A percentile compares a stretch with the other conserved stretches of the same genome.
Evolutionary conservation across 257 asterid genomes (phyloP).

Genomic region (Lithospermum erythrorhizon): DNA sequence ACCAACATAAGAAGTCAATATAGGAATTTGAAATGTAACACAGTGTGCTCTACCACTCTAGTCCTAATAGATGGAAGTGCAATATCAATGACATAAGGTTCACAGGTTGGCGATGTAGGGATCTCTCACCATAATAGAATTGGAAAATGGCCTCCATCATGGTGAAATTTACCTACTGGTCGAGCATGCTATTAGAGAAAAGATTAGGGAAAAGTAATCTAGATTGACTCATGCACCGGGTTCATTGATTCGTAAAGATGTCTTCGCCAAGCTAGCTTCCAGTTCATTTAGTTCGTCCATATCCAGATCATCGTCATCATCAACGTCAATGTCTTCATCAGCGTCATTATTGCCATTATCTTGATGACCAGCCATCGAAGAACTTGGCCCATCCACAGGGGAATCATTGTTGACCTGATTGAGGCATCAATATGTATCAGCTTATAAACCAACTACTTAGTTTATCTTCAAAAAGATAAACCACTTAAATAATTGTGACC

Average conservation of each 20-base stretch:
- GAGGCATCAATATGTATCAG: not conserved
- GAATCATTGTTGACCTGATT: slow-evolving; percentile 43
- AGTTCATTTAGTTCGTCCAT: slow-evolving; percentile 76
- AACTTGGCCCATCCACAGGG: slow-evolving; percentile 41
- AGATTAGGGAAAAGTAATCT: too few species aligned
- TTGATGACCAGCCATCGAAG: slow-evolving; percentile 42
- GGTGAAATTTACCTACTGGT: not conserved
- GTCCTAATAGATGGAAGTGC: too few species aligned
- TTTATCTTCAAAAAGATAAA: not conserved
- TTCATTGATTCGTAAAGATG: slow-evolving; percentile 52
- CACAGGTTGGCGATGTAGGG: too few species aligned
- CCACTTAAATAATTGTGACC: not conserved
- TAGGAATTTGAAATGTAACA: too few species aligned
- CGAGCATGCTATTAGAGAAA: not conserved
- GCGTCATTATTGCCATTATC: slow-evolving; percentile 21
- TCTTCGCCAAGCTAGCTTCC: slow-evolving; percentile 74
- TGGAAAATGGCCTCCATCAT: not conserved
- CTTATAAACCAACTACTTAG: not conserved
- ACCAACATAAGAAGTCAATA: not conserved
- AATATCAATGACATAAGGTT: too few species aligned
- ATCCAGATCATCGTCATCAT: slow-evolving; percentile 69
- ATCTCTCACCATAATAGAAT: not conserved
- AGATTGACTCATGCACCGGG: not conserved
- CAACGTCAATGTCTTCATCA: slow-evolving; percentile 30
- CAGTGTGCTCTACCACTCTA: too few species aligned